Evolutionary conservation across 1,284 basidiomycete genomes (phyloP).

Genomic region (Fomitopsis schrenkii): DNA sequence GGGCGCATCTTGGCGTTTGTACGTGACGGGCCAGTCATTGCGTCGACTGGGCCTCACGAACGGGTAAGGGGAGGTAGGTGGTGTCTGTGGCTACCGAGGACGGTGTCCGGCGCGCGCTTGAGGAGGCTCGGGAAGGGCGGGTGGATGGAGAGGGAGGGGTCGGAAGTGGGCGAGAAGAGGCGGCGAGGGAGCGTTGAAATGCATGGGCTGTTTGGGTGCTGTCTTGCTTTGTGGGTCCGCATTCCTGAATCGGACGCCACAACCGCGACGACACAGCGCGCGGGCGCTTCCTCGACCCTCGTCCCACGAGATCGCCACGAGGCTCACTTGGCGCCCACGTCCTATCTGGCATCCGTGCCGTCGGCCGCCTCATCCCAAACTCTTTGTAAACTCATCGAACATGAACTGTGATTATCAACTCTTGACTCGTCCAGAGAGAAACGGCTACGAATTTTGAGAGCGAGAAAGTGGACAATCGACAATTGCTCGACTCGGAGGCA

Average conservation of each 20-base stretch:
- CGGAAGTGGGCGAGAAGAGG: neutral
- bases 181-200: neutral
- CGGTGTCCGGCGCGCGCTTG: neutral
- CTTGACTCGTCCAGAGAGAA: too few relatives aligned
- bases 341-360: neutral
- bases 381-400: too few relatives aligned
- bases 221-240: slow-evolving; percentile 13
- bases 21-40: slow-evolving; percentile 3
- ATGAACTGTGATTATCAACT: neutral
- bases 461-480: too few relatives aligned
- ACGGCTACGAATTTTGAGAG: too few relatives aligned
- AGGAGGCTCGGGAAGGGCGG: neutral
- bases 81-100: neutral
- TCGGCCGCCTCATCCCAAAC: neutral
- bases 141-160: neutral
- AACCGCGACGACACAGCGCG: neutral
- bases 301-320: neutral
- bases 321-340: neutral
- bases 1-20: neutral
- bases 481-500: too few relatives aligned
- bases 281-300: neutral
- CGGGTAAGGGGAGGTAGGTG: neutral
- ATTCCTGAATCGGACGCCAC: neutral
- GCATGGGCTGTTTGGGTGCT: slow-evolving; percentile 6
- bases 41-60: neutral